Base-by-base conservation (phyloP, 345 rosid species). In the Linum tenue region DNA sequence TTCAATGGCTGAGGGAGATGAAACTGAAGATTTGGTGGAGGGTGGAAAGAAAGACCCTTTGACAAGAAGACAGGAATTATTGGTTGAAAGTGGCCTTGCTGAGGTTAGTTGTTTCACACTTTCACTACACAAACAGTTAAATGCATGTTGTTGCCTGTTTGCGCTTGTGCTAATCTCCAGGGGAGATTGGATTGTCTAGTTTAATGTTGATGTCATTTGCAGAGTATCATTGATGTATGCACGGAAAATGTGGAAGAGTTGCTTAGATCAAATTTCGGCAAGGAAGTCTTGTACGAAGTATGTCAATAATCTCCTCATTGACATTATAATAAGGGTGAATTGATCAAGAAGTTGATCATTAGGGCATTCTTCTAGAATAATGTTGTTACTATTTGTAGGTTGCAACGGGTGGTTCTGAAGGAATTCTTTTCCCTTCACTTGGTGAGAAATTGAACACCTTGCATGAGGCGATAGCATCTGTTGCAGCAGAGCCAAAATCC, bases 251-350 rank as follows among this genome's bases (percentile, higher is more conserved):
- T 80, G 3, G 87, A 75, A 64, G 89, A 90, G 76, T 64, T 92
- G 64, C 85, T 92, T 38, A 71, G 76, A 70, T 90, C 94, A 56
- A 88, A 90, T 69, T 70, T 85, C 36, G 88, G 94, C 68, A 92
- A 84, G 80, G 97, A 90, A 62, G 76, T 90, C 50, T 37, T 88
- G 35, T 92, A 83, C 65, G 98, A 92, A 90, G 98, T 84, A 71
- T 63, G 63, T 71, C 44, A 11, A 42, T 67, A 55, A 35, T 12
- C 58, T 39, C 71, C 0, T 14, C 38, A 22, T 16, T 56, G 56
- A 36, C n/a, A 48, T 48, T 48, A 9, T 41, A 4, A 0, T 4
- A 41, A 41, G 55, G 56, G 62, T 72, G 4, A 22, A n/a, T 57
- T 10, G 22, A 5, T 2, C 5, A 15, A 48, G 37, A 11, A 43